These are phyloP conservation scores for Diddensiella transvaalensis DNA, from an alignment of 805 yeast species.

Conservation along the genomic window DNA sequence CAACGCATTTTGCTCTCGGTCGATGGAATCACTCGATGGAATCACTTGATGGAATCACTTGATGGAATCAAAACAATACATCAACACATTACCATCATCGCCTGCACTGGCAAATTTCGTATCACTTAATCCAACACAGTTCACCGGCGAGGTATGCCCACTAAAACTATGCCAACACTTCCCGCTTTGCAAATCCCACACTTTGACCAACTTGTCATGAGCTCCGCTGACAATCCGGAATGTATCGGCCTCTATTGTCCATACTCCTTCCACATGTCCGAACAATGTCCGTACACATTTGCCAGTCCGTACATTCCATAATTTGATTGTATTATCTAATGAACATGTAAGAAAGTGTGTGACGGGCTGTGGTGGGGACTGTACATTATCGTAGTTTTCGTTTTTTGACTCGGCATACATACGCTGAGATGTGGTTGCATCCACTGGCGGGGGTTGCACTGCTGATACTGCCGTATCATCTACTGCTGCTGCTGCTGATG, in stretches of 20 bases:
- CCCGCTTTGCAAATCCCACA: slow-evolving; percentile 96
- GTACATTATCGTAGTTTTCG: slow-evolving; percentile 18
- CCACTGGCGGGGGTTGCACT: slow-evolving; percentile 3
- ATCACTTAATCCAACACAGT: slow-evolving; percentile 78
- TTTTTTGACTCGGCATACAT: neutral
- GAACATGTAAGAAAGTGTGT: slow-evolving; percentile 85
- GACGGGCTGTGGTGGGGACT: slow-evolving; percentile 47
- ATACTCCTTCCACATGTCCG: slow-evolving; percentile 97
- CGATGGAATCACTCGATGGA: no score
- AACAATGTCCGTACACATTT: slow-evolving; percentile 89
- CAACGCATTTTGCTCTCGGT: no score
- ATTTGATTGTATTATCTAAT: slow-evolving; percentile 84
- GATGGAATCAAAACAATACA: slow-evolving; percentile 75
- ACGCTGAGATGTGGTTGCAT: neutral
- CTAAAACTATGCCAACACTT: slow-evolving; percentile 90
- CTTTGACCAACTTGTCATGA: slow-evolving; percentile 82
- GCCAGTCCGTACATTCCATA: slow-evolving; percentile 88
- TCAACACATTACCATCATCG: slow-evolving; percentile 81
- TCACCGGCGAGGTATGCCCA: slow-evolving; percentile 57
- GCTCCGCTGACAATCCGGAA: slow-evolving; percentile 93
- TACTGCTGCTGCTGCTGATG: slow-evolving; percentile 7
- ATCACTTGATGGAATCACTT: no score
- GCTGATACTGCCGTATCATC: no score
- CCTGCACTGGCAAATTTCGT: slow-evolving; percentile 87
- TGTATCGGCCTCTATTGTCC: slow-evolving; percentile 95